phyloP scores from a whole-genome alignment of 306 rosid genomes.

The Pyrus pyrifolia region DNA sequence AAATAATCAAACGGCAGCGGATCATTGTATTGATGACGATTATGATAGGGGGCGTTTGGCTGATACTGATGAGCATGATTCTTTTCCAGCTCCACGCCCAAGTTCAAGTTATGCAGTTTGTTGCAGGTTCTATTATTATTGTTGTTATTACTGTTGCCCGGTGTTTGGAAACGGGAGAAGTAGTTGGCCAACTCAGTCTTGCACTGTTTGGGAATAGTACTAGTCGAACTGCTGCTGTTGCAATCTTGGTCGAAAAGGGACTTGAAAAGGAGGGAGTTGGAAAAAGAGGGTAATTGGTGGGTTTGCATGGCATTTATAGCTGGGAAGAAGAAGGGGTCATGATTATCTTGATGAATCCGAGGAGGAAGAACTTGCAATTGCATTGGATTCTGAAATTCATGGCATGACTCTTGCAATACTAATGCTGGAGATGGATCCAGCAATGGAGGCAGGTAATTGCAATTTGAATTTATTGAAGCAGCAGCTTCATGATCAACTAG shows the following conservation, averaged over 20 bases:
- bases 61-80: neutral
- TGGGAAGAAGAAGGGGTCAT: neutral
- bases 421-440: slow-evolving; percentile 19
- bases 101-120: neutral
- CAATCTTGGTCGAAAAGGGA: slow-evolving; percentile 28
- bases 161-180: slow-evolving; percentile 26
- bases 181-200: slow-evolving; percentile 21
- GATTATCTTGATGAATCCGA: neutral
- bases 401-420: neutral
- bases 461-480: neutral
- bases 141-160: neutral
- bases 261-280: slow-evolving; percentile 30
- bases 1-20: slow-evolving; percentile 22
- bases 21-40: neutral
- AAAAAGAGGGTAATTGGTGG: slow-evolving; percentile 8
- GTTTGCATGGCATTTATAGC: slow-evolving; percentile 11
- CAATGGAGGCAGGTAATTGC: slow-evolving; percentile 25
- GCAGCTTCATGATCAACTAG: neutral
- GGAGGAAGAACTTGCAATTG: neutral
- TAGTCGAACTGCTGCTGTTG: neutral
- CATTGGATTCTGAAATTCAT: slow-evolving; percentile 20
- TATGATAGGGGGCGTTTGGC: neutral
- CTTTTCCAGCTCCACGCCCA: slow-evolving; percentile 18
- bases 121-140: neutral
- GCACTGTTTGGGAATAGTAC: slow-evolving; percentile 25